Base-by-base conservation (phyloP, 441 rosid genomes). In the Mallotus repandus region DNA sequence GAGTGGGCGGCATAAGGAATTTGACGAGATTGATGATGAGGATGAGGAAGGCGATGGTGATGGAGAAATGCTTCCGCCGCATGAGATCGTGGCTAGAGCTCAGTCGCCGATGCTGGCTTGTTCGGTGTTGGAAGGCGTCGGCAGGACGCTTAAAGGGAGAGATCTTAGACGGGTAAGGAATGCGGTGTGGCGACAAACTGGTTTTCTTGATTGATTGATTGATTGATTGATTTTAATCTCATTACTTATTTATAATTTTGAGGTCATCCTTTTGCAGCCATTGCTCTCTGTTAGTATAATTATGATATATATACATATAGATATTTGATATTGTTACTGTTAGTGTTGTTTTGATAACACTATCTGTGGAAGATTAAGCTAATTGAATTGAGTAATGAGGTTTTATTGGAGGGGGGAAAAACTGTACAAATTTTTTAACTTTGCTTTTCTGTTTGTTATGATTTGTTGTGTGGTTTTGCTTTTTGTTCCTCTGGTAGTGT, bases 131-230 rank as follows among this genome's bases (percentile, higher is more conserved):
- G 98, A 91, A 78, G 98, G 98, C 55, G 91, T 83, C 2, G 98
- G 98, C 25, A 82, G 98, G 76, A 93, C 97, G 46, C 94, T 93
- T 15, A 93, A 91, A 82, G 98, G 98, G 71, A 89, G 97, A 77
- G 98, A 91, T 84, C 89, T 91, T 59, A 69, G 93, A 79, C 96
- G 84, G 92, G 98, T 93, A 46, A 88, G 98, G 61, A 93, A 91
- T 71, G 97, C 97, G 3, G 82, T 93, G 69, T 91, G 86, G 83
- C 84, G 91, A 81, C 83, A 80, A 79, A 90, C 94, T 21, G 98
- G 98, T 66, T 89, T 89, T 81, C 83, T 91, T 69, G 98, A 91
- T 86, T 93, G 84, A 91, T 6, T 43, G 46, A 43, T 43, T 43
- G 9, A 43, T 43, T 43, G 46, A 43, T 43, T 25, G 29, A 25